These are phyloP conservation scores for Lasiodiplodia citricola DNA, from an alignment of 2,329 filamentous ascomycete genomes.

Conservation along the genomic window DNA sequence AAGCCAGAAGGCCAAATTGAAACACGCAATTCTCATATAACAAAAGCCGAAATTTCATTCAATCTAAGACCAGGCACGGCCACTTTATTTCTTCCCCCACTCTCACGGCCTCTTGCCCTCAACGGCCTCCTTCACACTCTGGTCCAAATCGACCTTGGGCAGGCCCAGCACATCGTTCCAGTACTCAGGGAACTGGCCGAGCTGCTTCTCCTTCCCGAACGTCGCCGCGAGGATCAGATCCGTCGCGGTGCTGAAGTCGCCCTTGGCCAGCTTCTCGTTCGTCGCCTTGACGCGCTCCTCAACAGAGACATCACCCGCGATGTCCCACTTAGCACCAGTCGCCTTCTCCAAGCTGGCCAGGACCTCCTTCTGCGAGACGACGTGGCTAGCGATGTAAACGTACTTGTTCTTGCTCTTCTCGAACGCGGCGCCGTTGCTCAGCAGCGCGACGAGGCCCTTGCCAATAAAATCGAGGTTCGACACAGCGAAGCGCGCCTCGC, in stretches of 20 bases:
- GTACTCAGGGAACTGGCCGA: constrained; percentile 36
- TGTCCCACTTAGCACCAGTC: constrained; percentile 57
- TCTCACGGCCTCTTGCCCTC: neutral
- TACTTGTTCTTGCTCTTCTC: constrained; percentile 55
- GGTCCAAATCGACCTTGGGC: constrained; percentile 44
- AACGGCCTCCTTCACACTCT: constrained; percentile 37
- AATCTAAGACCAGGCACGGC: too few relatives aligned
- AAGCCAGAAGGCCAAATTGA: too few relatives aligned
- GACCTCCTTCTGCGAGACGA: constrained; percentile 63
- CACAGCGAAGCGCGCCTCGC: constrained; percentile 57
- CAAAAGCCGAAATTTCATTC: too few relatives aligned
- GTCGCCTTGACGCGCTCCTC: constrained; percentile 36
- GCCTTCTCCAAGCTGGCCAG: constrained; percentile 58
- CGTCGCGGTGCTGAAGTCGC: constrained; percentile 38
- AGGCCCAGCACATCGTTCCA: constrained; percentile 52
- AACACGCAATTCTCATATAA: too few relatives aligned
- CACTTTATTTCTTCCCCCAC: too few relatives aligned
- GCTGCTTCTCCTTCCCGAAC: constrained; percentile 29
- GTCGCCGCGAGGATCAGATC: constrained; percentile 33
- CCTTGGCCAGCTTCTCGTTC: constrained; percentile 43
- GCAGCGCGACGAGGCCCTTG: constrained; percentile 56
- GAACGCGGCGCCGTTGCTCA: constrained; percentile 42
- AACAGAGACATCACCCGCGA: constrained; percentile 46
- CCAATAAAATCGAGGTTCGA: constrained; percentile 61
- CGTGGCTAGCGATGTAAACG: constrained; percentile 63